Percentiles rank a stretch among this genome's conserved stretches.
phyloP scores from a whole-genome alignment of 2,329 filamentous ascomycete genomes.

The Claviceps capensis region DNA sequence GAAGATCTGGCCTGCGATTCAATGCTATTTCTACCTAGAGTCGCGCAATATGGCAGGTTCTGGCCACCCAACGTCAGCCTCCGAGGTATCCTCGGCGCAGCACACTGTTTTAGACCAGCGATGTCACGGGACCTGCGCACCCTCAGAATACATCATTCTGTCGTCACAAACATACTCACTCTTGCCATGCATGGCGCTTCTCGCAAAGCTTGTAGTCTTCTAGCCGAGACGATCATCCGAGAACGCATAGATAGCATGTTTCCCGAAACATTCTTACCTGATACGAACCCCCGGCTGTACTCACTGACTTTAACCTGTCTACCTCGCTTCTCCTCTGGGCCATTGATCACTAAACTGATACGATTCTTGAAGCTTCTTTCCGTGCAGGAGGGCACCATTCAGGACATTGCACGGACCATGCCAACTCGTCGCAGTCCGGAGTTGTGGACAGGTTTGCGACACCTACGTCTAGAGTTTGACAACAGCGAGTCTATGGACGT shows the following conservation, averaged over 20 bases:
- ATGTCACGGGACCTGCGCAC: slow-evolving; percentile 38
- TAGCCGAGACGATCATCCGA: slow-evolving; percentile 32
- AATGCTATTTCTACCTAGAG: slow-evolving; percentile 17
- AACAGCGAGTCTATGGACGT: slow-evolving; percentile 24
- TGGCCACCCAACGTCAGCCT: slow-evolving; percentile 22
- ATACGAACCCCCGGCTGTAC: slow-evolving; percentile 41
- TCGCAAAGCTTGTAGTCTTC: slow-evolving; percentile 20
- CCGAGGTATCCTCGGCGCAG: slow-evolving; percentile 29
- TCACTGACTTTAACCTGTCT: slow-evolving; percentile 40
- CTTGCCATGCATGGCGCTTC: slow-evolving; percentile 25
- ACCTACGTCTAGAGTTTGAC: slow-evolving; percentile 41
- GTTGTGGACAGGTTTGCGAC: slow-evolving; percentile 36
- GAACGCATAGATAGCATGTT: slow-evolving; percentile 31
- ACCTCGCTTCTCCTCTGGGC: slow-evolving; percentile 38
- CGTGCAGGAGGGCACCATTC: slow-evolving; percentile 34
- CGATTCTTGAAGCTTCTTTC: slow-evolving; percentile 33
- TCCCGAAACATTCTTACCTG: slow-evolving; percentile 34
- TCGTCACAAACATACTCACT: slow-evolving; percentile 41
- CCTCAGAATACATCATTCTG: slow-evolving; percentile 44
- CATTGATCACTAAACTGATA: slow-evolving; percentile 32
- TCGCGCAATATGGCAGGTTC: neutral
- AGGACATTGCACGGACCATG: slow-evolving; percentile 11
- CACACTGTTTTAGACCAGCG: slow-evolving; percentile 37
- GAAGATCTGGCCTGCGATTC: slow-evolving; percentile 39
- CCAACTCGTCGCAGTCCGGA: slow-evolving; percentile 25